Evolutionary conservation across 768 basidiomycete species (phyloP).

Genomic region (Kwoniella bestiolae): DNA sequence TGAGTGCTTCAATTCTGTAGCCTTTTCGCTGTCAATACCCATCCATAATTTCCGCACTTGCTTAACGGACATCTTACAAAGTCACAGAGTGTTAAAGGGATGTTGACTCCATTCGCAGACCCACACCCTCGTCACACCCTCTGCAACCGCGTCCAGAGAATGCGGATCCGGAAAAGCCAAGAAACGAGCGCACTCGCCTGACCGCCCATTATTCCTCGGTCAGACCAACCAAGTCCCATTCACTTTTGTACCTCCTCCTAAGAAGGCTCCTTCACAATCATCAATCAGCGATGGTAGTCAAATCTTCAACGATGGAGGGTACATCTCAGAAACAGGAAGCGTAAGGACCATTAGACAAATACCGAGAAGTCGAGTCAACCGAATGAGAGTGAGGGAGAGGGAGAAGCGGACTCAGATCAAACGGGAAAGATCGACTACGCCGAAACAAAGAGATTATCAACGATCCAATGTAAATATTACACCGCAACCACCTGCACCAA

Average conservation of each 20-base stretch:
- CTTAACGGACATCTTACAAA: no score
- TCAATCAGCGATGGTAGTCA: slow-evolving; percentile 15
- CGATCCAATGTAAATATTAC: not conserved
- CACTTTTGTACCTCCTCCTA: slow-evolving; percentile 25
- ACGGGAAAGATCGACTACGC: slow-evolving; percentile 8
- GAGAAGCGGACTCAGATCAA: slow-evolving; percentile 2
- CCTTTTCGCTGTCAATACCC: not conserved
- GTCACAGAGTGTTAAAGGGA: no score
- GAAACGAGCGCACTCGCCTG: not conserved
- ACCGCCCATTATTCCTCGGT: slow-evolving; percentile 26
- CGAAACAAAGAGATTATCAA: slow-evolving; percentile 17
- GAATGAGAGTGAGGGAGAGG: slow-evolving; percentile 3
- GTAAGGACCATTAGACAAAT: slow-evolving; percentile 22
- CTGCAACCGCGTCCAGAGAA: slow-evolving; percentile 11
- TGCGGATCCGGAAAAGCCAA: not conserved
- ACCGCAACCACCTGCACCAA: not conserved
- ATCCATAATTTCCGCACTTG: no score
- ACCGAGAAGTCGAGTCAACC: not conserved
- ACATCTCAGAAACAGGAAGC: slow-evolving; percentile 23
- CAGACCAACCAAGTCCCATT: slow-evolving; percentile 39
- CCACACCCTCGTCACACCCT: slow-evolving; percentile 15
- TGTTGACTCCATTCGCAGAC: slow-evolving; percentile 4
- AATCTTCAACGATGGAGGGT: slow-evolving; percentile 9
- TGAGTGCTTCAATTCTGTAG: no score
- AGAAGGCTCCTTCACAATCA: slow-evolving; percentile 8